Conservation (phyloP, 352 stramenopile species). For the Phytophthora fragariae region DNA sequence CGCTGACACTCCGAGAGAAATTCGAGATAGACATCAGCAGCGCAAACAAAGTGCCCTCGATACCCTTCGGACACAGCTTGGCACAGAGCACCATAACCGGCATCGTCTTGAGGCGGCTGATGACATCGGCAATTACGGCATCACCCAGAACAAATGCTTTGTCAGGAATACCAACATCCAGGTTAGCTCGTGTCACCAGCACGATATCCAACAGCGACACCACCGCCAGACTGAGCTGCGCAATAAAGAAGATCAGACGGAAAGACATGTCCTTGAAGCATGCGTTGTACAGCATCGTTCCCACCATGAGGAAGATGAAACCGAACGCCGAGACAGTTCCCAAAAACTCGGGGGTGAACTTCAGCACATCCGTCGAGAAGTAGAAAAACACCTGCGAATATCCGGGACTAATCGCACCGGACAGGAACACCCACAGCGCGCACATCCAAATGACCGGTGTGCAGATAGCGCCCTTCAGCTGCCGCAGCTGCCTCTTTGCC, state of each 20-base stretch:
- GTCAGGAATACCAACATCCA: conserved; percentile 93
- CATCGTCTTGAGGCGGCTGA: conserved; percentile 89
- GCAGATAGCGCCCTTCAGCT: conserved; percentile 83
- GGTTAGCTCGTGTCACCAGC: conserved; percentile 94
- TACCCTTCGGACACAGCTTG: conserved; percentile 94
- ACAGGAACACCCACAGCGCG: conserved; percentile 96
- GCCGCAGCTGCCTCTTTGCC: conserved; percentile 56
- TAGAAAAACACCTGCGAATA: conserved; percentile 97
- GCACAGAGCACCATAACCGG: conserved; percentile 96
- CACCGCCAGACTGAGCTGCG: conserved; percentile 75
- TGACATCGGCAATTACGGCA: conserved; percentile 90
- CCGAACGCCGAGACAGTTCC: conserved; percentile 85
- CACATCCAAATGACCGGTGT: conserved; percentile 95
- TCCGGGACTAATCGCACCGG: conserved; percentile 92
- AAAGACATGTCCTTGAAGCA: conserved; percentile 93
- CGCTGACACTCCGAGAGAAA: conserved; percentile 92
- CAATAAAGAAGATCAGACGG: conserved; percentile 93
- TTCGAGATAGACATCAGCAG: conserved; percentile 98
- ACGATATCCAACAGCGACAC: conserved; percentile 84
- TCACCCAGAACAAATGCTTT: conserved; percentile 96
- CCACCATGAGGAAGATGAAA: conserved; percentile 82
- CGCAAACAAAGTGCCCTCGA: conserved; percentile 97
- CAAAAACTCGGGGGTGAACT: conserved; percentile 96
- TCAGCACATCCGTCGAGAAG: conserved; percentile 95
- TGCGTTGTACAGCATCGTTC: conserved; percentile 86